phyloP scores from a whole-genome alignment of 1,284 basidiomycete species.

The Sporisorium graminicola region DNA sequence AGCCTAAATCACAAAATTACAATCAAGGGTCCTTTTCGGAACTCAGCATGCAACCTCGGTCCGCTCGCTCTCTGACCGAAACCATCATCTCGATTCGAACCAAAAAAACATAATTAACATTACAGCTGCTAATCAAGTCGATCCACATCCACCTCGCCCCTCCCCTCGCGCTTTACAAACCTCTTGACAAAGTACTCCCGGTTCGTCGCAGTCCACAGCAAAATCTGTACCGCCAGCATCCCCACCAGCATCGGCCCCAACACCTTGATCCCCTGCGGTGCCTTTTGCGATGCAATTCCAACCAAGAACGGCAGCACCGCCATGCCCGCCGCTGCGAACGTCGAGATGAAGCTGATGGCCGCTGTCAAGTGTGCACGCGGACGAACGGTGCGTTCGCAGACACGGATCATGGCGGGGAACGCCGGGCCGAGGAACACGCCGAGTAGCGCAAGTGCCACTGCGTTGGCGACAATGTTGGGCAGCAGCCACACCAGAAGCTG shows the following conservation, averaged over 20 bases:
- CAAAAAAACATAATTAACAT: no score
- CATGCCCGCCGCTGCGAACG: conserved; percentile 46
- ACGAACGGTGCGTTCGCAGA: conserved; percentile 33
- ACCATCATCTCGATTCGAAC: no score
- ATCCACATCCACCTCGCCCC: conserved; percentile 8
- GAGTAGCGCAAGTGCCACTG: conserved; percentile 46
- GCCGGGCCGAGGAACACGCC: conserved; percentile 54
- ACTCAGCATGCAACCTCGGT: no score
- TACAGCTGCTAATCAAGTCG: conserved; percentile 22
- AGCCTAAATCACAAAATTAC: background rate
- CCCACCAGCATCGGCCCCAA: conserved; percentile 52
- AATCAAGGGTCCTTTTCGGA: background rate
- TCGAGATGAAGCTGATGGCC: conserved; percentile 49
- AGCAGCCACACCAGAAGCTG: conserved; percentile 56
- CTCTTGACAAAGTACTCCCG: conserved; percentile 18
- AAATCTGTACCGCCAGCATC: conserved; percentile 35
- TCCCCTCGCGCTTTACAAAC: conserved; percentile 7
- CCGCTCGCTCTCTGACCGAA: no score
- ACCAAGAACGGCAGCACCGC: conserved; percentile 53
- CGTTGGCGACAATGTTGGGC: conserved; percentile 52
- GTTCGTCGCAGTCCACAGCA: conserved; percentile 34
- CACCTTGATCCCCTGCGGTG: conserved; percentile 43
- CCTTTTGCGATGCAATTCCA: conserved; percentile 42
- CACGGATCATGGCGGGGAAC: conserved; percentile 51
- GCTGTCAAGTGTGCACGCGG: conserved; percentile 49